phyloP scores from a whole-genome alignment of 768 basidiomycete genomes.

The Lactarius deliciosus region DNA sequence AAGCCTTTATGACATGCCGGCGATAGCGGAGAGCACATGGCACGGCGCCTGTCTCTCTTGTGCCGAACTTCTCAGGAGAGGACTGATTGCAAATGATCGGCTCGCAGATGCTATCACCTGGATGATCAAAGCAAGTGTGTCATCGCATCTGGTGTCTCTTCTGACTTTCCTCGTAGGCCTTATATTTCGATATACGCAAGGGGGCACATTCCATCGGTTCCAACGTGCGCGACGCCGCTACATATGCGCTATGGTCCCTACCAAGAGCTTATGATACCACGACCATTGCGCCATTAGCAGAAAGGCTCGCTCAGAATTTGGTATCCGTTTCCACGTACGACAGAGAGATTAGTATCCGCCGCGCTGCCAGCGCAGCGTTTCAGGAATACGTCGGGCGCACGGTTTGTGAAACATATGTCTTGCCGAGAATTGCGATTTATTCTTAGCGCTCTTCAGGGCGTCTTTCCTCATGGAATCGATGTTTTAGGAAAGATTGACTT shows the following conservation, averaged over 20 bases:
- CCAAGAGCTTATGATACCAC: slow-evolving; percentile 71
- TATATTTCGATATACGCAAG: slow-evolving; percentile 90
- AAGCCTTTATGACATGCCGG: slow-evolving; percentile 66
- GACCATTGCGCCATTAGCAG: slow-evolving; percentile 59
- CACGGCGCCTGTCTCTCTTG: slow-evolving; percentile 92
- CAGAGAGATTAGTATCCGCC: slow-evolving; percentile 89
- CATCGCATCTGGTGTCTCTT: slow-evolving; percentile 13
- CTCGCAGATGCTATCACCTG: slow-evolving; percentile 70
- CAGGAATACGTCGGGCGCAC: slow-evolving; percentile 96
- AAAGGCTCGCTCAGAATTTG: slow-evolving; percentile 64
- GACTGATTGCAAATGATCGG: slow-evolving; percentile 57
- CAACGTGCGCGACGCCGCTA: slow-evolving; percentile 90
- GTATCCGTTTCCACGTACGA: slow-evolving; percentile 85
- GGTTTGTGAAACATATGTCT: slow-evolving; percentile 47
- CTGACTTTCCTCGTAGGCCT: slow-evolving; percentile 52
- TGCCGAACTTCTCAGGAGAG: slow-evolving; percentile 88
- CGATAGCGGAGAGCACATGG: slow-evolving; percentile 85
- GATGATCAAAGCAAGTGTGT: slow-evolving; percentile 65
- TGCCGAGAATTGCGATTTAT: slow-evolving; percentile 11
- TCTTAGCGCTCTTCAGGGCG: slow-evolving; percentile 50
- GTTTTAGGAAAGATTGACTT: slow-evolving; percentile 92
- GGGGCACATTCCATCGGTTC: slow-evolving; percentile 93
- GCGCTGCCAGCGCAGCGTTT: slow-evolving; percentile 96
- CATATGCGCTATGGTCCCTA: slow-evolving; percentile 94
- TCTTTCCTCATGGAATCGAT: slow-evolving; percentile 94